A percentile compares a stretch with the other conserved stretches of the same genome.
These are phyloP conservation scores for Triangularia verruculosa DNA, from an alignment of 2,329 filamentous ascomycete genomes.

Conservation along the genomic window DNA sequence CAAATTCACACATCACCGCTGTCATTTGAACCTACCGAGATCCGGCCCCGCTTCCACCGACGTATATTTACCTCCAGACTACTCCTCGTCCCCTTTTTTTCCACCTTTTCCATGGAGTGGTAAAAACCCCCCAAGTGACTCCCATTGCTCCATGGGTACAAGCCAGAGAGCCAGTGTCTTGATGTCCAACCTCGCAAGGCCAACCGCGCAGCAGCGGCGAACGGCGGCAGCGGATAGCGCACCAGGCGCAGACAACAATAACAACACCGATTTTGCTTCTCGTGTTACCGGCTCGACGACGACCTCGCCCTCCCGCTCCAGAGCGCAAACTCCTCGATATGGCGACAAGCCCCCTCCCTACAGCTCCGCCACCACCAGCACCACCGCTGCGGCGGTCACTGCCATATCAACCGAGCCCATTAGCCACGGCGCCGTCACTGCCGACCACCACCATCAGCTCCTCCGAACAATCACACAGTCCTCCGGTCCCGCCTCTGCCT, in stretches of 20 bases:
- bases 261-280: conserved; percentile 7
- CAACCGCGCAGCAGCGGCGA: conserved; percentile 26
- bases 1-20: not conserved
- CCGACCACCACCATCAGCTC: conserved; percentile 2
- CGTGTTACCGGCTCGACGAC: conserved; percentile 9
- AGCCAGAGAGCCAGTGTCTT: conserved; percentile 17
- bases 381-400: not conserved
- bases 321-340: conserved; percentile 11
- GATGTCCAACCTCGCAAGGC: conserved; percentile 28
- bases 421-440: conserved; percentile 8
- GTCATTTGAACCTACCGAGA: not conserved
- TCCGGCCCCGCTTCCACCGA: not conserved
- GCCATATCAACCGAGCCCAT: not conserved
- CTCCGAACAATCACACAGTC: not conserved
- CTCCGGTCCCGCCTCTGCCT: not conserved
- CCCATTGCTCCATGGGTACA: conserved; percentile 8
- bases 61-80: not conserved
- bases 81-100: not conserved
- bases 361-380: not conserved
- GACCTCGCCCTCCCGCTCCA: conserved; percentile 8
- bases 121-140: not conserved
- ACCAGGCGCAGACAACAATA: conserved; percentile 8
- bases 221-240: conserved; percentile 14
- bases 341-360: conserved; percentile 7
- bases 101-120: conserved; percentile 1